Evolutionary conservation across 1,284 basidiomycete genomes (phyloP).

Genomic region (Puccinia polysora): DNA sequence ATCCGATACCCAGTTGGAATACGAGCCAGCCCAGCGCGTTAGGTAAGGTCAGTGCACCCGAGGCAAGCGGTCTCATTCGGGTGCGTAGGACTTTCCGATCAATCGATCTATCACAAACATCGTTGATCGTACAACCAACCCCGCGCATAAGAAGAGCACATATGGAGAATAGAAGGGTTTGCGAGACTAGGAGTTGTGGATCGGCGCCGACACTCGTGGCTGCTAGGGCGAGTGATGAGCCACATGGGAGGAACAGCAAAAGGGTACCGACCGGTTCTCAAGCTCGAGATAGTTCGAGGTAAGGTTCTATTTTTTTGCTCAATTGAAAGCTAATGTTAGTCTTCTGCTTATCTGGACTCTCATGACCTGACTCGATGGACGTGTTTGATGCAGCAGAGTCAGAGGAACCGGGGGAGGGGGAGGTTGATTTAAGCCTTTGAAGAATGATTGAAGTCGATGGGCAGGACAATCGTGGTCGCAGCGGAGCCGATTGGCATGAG

Average conservation of each 20-base stretch:
- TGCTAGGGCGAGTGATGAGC: constrained; percentile 94
- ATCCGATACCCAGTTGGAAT: constrained; percentile 72
- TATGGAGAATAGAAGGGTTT: constrained; percentile 75
- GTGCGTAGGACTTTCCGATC: constrained; percentile 84
- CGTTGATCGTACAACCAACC: constrained; percentile 97
- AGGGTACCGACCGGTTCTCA: constrained; percentile 17
- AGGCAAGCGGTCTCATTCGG: constrained; percentile 67
- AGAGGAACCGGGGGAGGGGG: too few relatives aligned
- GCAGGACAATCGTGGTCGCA: too few relatives aligned
- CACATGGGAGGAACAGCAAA: constrained; percentile 52
- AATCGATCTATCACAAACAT: constrained; percentile 92
- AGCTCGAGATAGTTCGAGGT: constrained; percentile 16
- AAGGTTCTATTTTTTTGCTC: constrained; percentile 33
- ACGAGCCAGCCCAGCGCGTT: constrained; percentile 81
- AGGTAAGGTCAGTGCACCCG: constrained; percentile 69
- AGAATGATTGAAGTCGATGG: too few relatives aligned
- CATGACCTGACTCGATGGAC: too few relatives aligned
- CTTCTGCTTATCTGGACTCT: too few relatives aligned
- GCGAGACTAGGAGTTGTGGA: constrained; percentile 65
- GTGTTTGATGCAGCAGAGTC: too few relatives aligned
- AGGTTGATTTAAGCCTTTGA: too few relatives aligned
- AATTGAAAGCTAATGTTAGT: neutral
- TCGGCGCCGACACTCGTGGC: constrained; percentile 69
- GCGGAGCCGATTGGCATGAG: too few relatives aligned
- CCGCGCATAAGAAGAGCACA: constrained; percentile 95